Base-by-base conservation (phyloP, 2,329 filamentous ascomycete species). In the Cordyceps tenuipes region DNA sequence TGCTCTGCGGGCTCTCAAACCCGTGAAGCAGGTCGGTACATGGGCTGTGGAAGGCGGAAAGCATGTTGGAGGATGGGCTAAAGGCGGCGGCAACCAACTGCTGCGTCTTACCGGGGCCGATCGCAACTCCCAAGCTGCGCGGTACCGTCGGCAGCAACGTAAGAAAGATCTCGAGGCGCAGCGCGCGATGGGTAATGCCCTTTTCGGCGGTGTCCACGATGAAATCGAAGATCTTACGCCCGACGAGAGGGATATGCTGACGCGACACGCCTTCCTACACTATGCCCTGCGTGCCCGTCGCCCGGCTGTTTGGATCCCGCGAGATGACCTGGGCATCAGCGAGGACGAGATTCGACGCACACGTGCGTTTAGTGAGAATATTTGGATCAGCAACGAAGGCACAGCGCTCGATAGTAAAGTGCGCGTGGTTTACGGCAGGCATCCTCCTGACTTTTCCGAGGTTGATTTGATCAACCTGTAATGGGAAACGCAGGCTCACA, bases 331-430 rank as follows among this genome's bases (percentile, higher is more conserved):
- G 5, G 94, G 94, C 5, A 83, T 99, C 61, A 91, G 89, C 65
- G 91, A 96, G 66, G 93, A 97, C 66, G 94, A 99, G 76, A 88
- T 97, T 49, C 80, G 81, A 68, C 81, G 89, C 41, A 96, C 91
- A 7, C 82, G 86, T 64, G 79, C 81, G 52, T 89, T 91, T 70
- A 93, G 87, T 69, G 84, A 89, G 62, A 80, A 85, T 63, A 88
- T 97, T 57, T 96, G 91, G 89, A 91, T 97, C 70, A 96, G 90
- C 67, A 97, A 97, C 72, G 89, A 95, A 71, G 91, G 91, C 61
- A 91, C 93, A 21, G 89, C 90, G 10, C 77, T 97, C 66, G 91
- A 97, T 75, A 88, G 85, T 60, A 91, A 91, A 72, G 84, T 85
- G 34, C 84, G 88, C 19, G 91, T 96, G 5, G 84, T 96, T 43